phyloP scores from a whole-genome alignment of 2,329 filamentous ascomycete genomes.

The Arachnopeziza araneosa region DNA sequence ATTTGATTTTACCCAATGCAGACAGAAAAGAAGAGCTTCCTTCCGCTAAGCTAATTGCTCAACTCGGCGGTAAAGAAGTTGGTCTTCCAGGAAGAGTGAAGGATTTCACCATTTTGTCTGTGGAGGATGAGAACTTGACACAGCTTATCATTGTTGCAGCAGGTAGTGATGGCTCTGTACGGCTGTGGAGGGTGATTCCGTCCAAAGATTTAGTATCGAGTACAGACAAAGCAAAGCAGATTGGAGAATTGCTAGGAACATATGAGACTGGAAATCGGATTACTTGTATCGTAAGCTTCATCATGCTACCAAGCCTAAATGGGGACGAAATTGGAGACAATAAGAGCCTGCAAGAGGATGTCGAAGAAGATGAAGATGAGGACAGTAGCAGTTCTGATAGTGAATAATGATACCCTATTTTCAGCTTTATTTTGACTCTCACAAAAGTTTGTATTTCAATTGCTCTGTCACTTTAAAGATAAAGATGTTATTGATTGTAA shows the following conservation, averaged over 20 bases:
- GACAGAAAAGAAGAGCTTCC: slow-evolving; percentile 43
- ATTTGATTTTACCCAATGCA: slow-evolving; percentile 34
- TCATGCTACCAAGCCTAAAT: slow-evolving; percentile 68
- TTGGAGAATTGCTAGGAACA: slow-evolving; percentile 58
- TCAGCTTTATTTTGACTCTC: background rate
- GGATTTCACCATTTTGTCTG: slow-evolving; percentile 64
- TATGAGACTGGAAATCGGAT: slow-evolving; percentile 86
- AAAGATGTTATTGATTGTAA: no score
- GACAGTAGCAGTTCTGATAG: slow-evolving; percentile 28
- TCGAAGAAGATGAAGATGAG: slow-evolving; percentile 20
- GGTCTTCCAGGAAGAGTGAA: slow-evolving; percentile 77
- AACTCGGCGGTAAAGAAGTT: slow-evolving; percentile 68
- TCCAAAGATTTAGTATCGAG: slow-evolving; percentile 30
- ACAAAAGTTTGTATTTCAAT: no score
- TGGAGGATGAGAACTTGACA: slow-evolving; percentile 32
- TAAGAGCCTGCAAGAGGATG: slow-evolving; percentile 23
- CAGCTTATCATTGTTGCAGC: slow-evolving; percentile 61
- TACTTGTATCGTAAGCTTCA: slow-evolving; percentile 80
- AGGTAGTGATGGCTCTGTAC: slow-evolving; percentile 80
- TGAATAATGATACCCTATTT: slow-evolving; percentile 30
- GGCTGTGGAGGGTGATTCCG: slow-evolving; percentile 63
- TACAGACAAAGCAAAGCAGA: slow-evolving; percentile 25
- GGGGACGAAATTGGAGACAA: slow-evolving; percentile 45
- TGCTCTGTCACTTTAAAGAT: no score
- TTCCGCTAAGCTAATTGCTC: slow-evolving; percentile 63